A percentile compares a stretch with the other conserved stretches of the same genome.
These are phyloP conservation scores for Quercus parvula DNA, from an alignment of 306 rosid species.

Conservation along the genomic window DNA sequence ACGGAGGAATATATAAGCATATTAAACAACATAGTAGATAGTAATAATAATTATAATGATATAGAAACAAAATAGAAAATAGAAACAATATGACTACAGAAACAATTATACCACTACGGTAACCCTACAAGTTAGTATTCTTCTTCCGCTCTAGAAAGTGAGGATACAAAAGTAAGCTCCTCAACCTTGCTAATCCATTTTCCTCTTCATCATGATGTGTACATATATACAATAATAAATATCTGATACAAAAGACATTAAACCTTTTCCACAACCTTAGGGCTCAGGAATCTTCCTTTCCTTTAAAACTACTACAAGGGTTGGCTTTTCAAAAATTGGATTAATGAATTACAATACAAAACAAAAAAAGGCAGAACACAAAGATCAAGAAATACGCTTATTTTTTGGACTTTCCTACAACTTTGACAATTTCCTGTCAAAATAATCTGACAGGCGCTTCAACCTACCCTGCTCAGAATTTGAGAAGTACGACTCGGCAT, in stretches of 20 bases:
- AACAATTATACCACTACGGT: too few relatives aligned
- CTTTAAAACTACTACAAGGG: constrained; percentile 21
- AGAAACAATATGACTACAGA: too few relatives aligned
- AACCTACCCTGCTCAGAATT: constrained; percentile 34
- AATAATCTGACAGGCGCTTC: constrained; percentile 39
- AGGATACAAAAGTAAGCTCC: neutral
- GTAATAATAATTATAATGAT: too few relatives aligned
- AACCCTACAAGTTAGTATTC: too few relatives aligned
- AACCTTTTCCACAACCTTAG: constrained; percentile 1
- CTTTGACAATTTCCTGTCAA: constrained; percentile 56
- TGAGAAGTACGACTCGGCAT: constrained; percentile 38
- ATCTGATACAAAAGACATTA: neutral
- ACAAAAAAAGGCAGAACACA: neutral
- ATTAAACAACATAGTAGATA: too few relatives aligned
- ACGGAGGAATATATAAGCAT: too few relatives aligned
- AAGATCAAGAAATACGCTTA: constrained; percentile 22
- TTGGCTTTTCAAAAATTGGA: constrained; percentile 35
- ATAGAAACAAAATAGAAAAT: too few relatives aligned
- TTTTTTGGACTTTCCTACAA: constrained; percentile 32
- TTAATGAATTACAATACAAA: constrained; percentile 31
- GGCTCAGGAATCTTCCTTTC: constrained; percentile 25
- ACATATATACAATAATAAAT: constrained; percentile 10
- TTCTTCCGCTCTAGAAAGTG: too few relatives aligned
- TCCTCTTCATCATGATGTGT: neutral
- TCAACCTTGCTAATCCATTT: neutral